Evolutionary conservation across 257 asterid species (phyloP).

Genomic region (Primulina tabacum): DNA sequence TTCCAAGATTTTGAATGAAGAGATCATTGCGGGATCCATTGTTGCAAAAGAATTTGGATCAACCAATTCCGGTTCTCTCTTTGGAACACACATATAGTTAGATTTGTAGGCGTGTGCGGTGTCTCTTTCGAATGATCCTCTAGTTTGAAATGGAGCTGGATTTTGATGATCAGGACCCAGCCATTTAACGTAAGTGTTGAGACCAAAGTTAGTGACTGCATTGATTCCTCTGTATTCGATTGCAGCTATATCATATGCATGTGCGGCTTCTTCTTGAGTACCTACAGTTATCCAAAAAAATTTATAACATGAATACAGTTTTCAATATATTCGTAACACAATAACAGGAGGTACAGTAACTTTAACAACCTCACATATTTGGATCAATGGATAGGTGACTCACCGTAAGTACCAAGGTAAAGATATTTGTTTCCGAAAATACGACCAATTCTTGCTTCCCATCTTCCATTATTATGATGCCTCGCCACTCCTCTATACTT

Average conservation of each 20-base stretch:
- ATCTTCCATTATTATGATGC: slow-evolving; percentile 75
- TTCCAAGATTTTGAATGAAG: slow-evolving; percentile 48
- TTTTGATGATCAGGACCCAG: slow-evolving; percentile 38
- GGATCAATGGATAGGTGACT: slow-evolving; percentile 4
- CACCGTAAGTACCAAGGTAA: slow-evolving; percentile 65
- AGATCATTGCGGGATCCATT: slow-evolving; percentile 31
- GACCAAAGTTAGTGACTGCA: slow-evolving; percentile 66
- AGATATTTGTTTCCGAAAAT: slow-evolving; percentile 73
- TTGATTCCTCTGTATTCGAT: slow-evolving; percentile 69
- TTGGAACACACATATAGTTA: slow-evolving; percentile 24
- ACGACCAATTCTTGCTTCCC: slow-evolving; percentile 83
- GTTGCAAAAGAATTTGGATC: slow-evolving; percentile 27
- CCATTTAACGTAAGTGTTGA: slow-evolving; percentile 61
- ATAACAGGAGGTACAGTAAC: too few species aligned
- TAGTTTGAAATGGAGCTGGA: slow-evolving; percentile 25
- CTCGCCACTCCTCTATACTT: slow-evolving; percentile 83
- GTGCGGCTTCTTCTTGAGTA: slow-evolving; percentile 80
- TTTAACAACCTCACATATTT: too few species aligned
- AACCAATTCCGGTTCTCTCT: slow-evolving; percentile 29
- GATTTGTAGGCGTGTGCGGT: slow-evolving; percentile 14
- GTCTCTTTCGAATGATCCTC: slow-evolving; percentile 18
- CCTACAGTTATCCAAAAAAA: slow-evolving; percentile 29
- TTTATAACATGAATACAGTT: too few species aligned
- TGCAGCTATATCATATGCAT: slow-evolving; percentile 74
- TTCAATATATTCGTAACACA: too few species aligned